These are phyloP conservation scores for Alternaria incomplexa DNA, from an alignment of 2,329 filamentous ascomycete genomes.

Conservation along the genomic window DNA sequence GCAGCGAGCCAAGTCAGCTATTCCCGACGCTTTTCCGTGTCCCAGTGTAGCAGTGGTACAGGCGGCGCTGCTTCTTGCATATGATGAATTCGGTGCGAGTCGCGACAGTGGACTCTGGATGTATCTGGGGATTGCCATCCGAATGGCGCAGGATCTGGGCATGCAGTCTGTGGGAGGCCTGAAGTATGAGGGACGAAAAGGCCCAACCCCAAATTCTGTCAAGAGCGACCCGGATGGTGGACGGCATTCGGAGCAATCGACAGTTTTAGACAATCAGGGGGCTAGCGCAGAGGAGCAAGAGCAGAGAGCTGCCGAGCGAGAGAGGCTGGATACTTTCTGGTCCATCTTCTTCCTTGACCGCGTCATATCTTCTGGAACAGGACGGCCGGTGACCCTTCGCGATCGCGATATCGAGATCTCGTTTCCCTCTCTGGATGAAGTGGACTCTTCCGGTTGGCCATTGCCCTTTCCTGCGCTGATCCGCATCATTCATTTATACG, in stretches of 20 bases:
- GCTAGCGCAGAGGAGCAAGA: constrained; percentile 53
- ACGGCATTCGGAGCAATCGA: constrained; percentile 53
- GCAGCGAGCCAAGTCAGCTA: constrained; percentile 79
- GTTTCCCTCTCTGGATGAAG: constrained; percentile 65
- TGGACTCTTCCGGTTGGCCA: constrained; percentile 69
- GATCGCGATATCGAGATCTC: constrained; percentile 85
- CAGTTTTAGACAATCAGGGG: constrained; percentile 54
- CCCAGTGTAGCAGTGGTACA: constrained; percentile 85
- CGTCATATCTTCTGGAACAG: constrained; percentile 86
- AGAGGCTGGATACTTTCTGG: constrained; percentile 88
- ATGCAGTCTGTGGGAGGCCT: constrained; percentile 82
- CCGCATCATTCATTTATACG: constrained; percentile 84
- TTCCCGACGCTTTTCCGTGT: constrained; percentile 82
- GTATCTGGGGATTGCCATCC: constrained; percentile 87
- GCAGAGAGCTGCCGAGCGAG: constrained; percentile 73
- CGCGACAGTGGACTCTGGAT: constrained; percentile 93
- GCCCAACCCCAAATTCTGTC: constrained; percentile 63
- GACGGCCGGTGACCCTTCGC: constrained; percentile 79
- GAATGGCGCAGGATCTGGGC: constrained; percentile 80
- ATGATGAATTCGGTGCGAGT: constrained; percentile 86
- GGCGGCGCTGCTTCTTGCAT: constrained; percentile 81
- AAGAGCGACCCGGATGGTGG: constrained; percentile 45
- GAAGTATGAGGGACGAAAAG: constrained; percentile 60
- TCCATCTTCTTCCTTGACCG: constrained; percentile 86
- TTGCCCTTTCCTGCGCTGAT: constrained; percentile 81